Percentiles rank a stretch among this genome's conserved stretches.
Conservation (phyloP, 2,329 filamentous ascomycete genomes). For the Colletotrichum neosansevieriae region DNA sequence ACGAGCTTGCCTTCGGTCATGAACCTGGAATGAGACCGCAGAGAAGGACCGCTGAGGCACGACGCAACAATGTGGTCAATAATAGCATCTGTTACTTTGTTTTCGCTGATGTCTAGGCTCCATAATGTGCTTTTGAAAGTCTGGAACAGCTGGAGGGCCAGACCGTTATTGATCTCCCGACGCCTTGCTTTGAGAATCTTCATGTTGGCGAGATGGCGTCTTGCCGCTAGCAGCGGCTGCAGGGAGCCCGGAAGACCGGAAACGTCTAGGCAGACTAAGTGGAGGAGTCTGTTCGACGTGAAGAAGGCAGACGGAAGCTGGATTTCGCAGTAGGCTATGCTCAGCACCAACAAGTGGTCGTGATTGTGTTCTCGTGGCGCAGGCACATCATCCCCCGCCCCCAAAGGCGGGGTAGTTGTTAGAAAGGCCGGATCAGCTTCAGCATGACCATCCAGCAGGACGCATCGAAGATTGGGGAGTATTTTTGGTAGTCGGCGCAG, state of each 20-base stretch:
- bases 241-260: slow-evolving; percentile 63
- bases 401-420: slow-evolving; percentile 40
- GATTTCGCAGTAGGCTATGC: slow-evolving; percentile 56
- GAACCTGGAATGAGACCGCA: slow-evolving; percentile 54
- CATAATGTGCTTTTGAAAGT: slow-evolving; percentile 58
- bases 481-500: slow-evolving; percentile 53
- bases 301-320: slow-evolving; percentile 58
- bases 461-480: slow-evolving; percentile 59
- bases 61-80: slow-evolving; percentile 50
- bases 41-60: slow-evolving; percentile 49
- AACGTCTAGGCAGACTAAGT: slow-evolving; percentile 65
- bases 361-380: slow-evolving; percentile 5
- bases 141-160: slow-evolving; percentile 50
- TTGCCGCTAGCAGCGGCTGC: slow-evolving; percentile 49
- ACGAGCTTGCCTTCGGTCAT: slow-evolving; percentile 60
- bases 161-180: slow-evolving; percentile 59
- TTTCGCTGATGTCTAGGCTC: slow-evolving; percentile 68
- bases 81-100: slow-evolving; percentile 62
- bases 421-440: slow-evolving; percentile 58
- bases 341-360: slow-evolving; percentile 56
- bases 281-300: slow-evolving; percentile 49
- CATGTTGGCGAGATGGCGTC: slow-evolving; percentile 57
- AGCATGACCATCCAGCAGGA: slow-evolving; percentile 62
- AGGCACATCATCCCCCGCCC: not conserved
- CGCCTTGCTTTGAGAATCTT: slow-evolving; percentile 64